These are phyloP conservation scores for Phanerochaete sordida DNA, from an alignment of 768 basidiomycete species.

Conservation along the genomic window DNA sequence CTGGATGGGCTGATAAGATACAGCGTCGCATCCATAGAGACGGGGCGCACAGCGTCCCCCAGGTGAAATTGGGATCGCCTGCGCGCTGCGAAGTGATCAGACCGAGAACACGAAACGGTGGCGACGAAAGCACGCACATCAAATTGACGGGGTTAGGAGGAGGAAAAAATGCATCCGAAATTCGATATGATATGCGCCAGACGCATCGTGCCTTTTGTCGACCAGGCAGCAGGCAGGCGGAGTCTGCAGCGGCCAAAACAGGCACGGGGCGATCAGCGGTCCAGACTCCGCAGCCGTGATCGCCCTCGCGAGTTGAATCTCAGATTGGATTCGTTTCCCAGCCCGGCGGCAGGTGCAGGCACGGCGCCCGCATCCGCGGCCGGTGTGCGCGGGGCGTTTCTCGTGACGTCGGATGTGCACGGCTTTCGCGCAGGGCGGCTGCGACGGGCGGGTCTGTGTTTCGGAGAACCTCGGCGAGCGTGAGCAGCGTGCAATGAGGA, in stretches of 20 bases:
- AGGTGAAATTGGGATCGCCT: not conserved
- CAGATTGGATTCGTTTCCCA: not conserved
- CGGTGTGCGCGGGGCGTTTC: not conserved
- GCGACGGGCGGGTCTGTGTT: not conserved
- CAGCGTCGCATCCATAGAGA: not conserved
- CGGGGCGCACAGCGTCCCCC: not conserved
- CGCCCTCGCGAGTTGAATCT: not conserved
- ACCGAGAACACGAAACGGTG: too few relatives aligned
- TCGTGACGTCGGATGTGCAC: not conserved
- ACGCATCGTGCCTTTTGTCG: too few relatives aligned
- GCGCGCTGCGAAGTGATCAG: too few relatives aligned
- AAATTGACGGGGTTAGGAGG: not conserved
- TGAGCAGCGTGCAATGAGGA: not conserved
- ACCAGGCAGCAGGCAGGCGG: too few relatives aligned
- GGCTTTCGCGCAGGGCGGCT: not conserved
- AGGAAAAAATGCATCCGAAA: too few relatives aligned
- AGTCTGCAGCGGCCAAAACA: not conserved
- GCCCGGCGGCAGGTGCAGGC: not conserved
- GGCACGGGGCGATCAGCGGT: not conserved
- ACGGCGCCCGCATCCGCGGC: not conserved
- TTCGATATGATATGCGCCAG: too few relatives aligned
- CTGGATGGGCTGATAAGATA: not conserved
- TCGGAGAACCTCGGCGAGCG: not conserved
- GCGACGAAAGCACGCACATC: too few relatives aligned
- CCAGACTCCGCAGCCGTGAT: not conserved